phyloP scores from a whole-genome alignment of 108 stramenopile species.

The Hondaea fermentalgiana region DNA sequence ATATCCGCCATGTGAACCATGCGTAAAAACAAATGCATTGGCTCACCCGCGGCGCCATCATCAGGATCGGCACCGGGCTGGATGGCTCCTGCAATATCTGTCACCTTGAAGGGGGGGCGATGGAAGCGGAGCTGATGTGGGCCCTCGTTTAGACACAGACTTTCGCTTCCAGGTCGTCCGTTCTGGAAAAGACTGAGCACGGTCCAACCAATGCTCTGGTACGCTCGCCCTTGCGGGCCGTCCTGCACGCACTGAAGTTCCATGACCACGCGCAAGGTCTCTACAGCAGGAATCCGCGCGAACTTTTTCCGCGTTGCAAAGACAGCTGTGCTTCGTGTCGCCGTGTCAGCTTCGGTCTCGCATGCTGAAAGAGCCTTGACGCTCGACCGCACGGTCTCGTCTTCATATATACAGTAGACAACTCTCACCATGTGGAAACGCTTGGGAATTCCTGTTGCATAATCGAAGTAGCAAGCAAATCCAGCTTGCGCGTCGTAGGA shows the following conservation, averaged over 20 bases:
- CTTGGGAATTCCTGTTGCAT: background rate
- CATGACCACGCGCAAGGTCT: background rate
- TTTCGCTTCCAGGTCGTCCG: background rate
- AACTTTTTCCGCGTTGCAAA: background rate
- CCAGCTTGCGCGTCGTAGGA: background rate
- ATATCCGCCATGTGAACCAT: background rate
- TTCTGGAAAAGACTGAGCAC: background rate
- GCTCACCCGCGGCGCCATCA: background rate
- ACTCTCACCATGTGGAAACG: background rate
- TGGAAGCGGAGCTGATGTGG: background rate
- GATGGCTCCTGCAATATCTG: background rate
- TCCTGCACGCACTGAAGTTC: background rate
- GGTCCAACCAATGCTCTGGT: slow-evolving; percentile 3
- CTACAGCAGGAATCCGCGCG: background rate
- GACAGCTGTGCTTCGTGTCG: background rate
- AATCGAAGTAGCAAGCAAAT: background rate
- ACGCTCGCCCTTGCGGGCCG: background rate
- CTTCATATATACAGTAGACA: background rate
- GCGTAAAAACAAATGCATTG: background rate
- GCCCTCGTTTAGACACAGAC: background rate
- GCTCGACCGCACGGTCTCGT: background rate
- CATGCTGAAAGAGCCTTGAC: background rate
- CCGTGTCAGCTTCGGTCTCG: background rate
- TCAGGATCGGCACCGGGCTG: background rate
- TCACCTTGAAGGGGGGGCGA: background rate